Conservation (phyloP, 495 filamentous ascomycete genomes). For the Xylaria flabelliformis region DNA sequence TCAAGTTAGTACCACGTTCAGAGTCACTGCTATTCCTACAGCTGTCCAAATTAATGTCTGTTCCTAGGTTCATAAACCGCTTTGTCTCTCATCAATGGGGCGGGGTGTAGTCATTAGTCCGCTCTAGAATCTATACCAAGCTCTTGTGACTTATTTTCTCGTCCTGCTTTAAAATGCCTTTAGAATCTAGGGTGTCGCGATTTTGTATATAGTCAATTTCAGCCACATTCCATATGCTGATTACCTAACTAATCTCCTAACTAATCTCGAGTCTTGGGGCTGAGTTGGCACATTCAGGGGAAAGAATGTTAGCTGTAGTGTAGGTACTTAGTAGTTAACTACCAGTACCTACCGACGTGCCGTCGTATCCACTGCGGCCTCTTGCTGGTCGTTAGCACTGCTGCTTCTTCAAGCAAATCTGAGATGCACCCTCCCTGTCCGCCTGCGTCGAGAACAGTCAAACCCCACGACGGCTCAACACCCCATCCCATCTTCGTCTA, state of each 20-base stretch:
- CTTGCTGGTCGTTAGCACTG: conserved; percentile 1
- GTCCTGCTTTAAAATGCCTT: background rate
- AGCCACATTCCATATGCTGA: conserved; percentile 6
- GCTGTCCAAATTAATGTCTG: too few relatives aligned
- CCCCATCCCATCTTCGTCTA: conserved; percentile 1
- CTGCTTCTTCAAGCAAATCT: conserved; percentile 9
- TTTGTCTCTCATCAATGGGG: background rate
- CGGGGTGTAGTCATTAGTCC: background rate
- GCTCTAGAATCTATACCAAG: background rate
- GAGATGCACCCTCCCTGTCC: conserved; percentile 22
- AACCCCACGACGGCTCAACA: conserved; percentile 21
- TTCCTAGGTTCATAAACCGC: background rate
- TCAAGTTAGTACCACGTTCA: too few relatives aligned
- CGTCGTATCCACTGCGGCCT: background rate
- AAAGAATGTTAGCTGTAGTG: background rate
- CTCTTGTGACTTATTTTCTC: background rate
- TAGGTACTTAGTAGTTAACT: too few relatives aligned
- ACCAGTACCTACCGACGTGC: background rate
- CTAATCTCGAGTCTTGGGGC: background rate
- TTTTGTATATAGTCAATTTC: background rate
- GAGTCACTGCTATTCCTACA: too few relatives aligned
- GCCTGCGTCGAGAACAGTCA: conserved; percentile 7
- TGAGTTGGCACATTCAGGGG: conserved; percentile 1
- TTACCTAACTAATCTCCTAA: background rate
- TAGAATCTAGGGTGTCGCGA: background rate